These are phyloP conservation scores for Copromyces sp. DNA, from an alignment of 495 filamentous ascomycete genomes.

Conservation along the genomic window DNA sequence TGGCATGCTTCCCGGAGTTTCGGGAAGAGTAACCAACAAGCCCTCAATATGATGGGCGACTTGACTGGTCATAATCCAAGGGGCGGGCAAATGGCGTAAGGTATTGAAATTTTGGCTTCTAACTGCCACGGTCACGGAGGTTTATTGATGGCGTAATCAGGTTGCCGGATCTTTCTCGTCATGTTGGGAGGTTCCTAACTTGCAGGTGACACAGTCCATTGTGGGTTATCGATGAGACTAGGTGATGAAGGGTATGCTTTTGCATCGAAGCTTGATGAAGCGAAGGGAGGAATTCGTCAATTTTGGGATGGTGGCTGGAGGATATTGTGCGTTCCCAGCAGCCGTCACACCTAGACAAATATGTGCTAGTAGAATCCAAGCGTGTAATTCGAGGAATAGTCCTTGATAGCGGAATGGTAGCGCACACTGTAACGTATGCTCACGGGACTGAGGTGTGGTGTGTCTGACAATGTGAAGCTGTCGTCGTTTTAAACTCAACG, in stretches of 20 bases:
- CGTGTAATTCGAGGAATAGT: neutral
- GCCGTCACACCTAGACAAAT: neutral
- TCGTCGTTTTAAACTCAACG: neutral
- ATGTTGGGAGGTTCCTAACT: neutral
- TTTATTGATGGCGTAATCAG: neutral
- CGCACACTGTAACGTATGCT: neutral
- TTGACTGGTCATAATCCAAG: neutral
- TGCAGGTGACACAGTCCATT: neutral
- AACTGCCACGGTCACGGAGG: neutral
- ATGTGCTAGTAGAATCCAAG: neutral
- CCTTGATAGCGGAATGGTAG: neutral
- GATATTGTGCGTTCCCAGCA: neutral
- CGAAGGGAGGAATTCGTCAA: neutral
- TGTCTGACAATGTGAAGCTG: neutral
- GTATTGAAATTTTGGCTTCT: neutral
- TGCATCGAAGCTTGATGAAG: neutral
- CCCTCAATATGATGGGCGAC: neutral
- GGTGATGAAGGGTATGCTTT: neutral
- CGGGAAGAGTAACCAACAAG: neutral
- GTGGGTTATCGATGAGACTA: neutral
- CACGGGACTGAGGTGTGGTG: neutral
- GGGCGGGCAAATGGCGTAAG: neutral
- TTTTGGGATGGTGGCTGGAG: neutral
- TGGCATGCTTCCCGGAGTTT: constrained; percentile 8
- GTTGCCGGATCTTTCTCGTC: neutral